Base-by-base conservation (phyloP, 768 basidiomycete species). In the Strobilomyces echinocephalus region DNA sequence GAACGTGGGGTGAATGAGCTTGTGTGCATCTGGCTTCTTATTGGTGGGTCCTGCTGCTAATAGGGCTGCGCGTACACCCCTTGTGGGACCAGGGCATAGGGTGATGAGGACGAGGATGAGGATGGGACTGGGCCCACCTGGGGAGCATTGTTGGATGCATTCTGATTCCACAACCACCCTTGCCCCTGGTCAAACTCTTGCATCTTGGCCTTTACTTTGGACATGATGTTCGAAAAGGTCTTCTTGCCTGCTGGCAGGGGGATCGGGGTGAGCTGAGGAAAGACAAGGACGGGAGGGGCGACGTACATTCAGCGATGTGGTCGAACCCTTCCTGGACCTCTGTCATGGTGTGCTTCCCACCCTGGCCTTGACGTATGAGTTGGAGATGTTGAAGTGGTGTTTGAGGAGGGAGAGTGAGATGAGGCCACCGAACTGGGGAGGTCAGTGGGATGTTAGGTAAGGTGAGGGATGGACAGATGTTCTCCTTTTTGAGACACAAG, bases 381-480 rank as follows among this genome's bases (percentile, higher is more conserved):
- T 97, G 14, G 91, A 92, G 10, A 99, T 95, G 69, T 97, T 92
- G 73, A 98, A 98, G 62, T 90, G 86, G 64, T 92, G 86, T 67
- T 95, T 94, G 49, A 97, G 76, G 41, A 85, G 76, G 11, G 82
- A 76, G 31, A 87, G 71, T 2, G 91, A 92, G 53, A 95, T 79
- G 55, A 88, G 77, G 14, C 85, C 81, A 20, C 87, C 88, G 59
- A 95, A 86, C 92, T 95, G 18, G 16, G 0, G 31, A 2, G 15
- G 30, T 55, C 6, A 52, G 48, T 52, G 28, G 28, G 24, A 46
- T 52, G 56, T 24, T 5, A 5, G 30, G 40, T 7, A 38, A 21
- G 35, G 16, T 14, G 35, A 46, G 34, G 12, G 26, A 24, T 20
- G 18, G 50, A 75, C 85, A 57, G 58, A 95, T 91, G 68, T 97